Evolutionary conservation across 1,284 basidiomycete genomes (phyloP), one percentile per base, ranked within the genome.

Genomic region (Wolfiporia cocos): DNA sequence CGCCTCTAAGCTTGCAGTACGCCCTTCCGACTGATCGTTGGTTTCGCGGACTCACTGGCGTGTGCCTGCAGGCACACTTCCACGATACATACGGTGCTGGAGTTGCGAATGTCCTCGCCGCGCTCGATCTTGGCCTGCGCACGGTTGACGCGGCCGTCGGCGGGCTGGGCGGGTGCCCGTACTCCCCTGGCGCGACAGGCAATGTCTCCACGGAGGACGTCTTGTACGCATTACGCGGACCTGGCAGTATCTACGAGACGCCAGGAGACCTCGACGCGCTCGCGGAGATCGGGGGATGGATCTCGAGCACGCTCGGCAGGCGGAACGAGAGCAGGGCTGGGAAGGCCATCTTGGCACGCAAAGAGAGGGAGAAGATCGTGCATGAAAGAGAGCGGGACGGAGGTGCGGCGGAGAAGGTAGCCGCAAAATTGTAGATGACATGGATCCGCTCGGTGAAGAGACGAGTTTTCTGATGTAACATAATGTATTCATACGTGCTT

Each of bases 111-210:
- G 77, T 86, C 15, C 64, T 87, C 38, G 64, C 76, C 2, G 81
- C 86, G 2, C 71, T 89, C 11, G 61, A 69, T 4, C 64, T 74
- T 43, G 84, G 83, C 7, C 67, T 94, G 20, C 73, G 84, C 35
- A 79, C 81, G 15, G 71, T 86, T 39, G 81, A 88, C 56, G 68
- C 82, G 5, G 85, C 87, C 2, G 78, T 96, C 4, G 90, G 83
- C 4, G 92, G 93, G 0, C 76, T 97, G 0, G 94, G 94, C 2
- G 92, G 93, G 11, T 97, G 94, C 56, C 93, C 94, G 1, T 98
- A 93, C 64, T 92, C 92, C 0, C 94, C 94, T 0, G 93, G 93
- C 1, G 92, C 92, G 4, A 93, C 89, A 0, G 92, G 92, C n/a
- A 94, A 94, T 54, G 87, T 93, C 20, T 84, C 89, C 0, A 94